Evolutionary conservation across 257 asterid species (phyloP), one percentile per base, ranked within the genome.

Genomic region (Jaltomata sinuosa): DNA sequence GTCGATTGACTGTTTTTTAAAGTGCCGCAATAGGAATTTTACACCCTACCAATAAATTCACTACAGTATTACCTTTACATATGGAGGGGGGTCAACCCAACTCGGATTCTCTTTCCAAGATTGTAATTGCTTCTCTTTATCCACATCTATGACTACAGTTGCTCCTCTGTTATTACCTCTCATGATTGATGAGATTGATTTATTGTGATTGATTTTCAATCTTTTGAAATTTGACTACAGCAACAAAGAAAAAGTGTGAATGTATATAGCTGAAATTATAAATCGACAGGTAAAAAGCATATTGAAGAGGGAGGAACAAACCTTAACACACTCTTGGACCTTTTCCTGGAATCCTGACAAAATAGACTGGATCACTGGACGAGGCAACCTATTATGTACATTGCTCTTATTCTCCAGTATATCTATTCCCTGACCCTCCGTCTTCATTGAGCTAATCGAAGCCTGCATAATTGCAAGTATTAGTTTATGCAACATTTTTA

Each of bases 41-140:
- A 18, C 61, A 47, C 8, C 18, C 42, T 8, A 76, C 61, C 0
- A 76, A 76, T 9, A 76, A 76, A 15, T 76, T 49, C 40, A 45
- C 9, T 8, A 16, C 0, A 6, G 6, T 69, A 11, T 88, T 52
- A 94, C 99, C 97, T 93, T 88, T 80, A 96, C 89, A 80, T 83
- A 74, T 18, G 98, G 92, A 69, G 95, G 91, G 84, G 87, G 89
- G 76, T 93, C 94, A 27, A 71, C 84, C 98, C 98, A 96, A 34
- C 22, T 80, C 34, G 97, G 98, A 82, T 93, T 93, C 76, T 92
- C 92, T 91, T 83, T 93, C 99, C 98, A 96, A 54, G 95, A 91
- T 76, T 84, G 84, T 86, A 96, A 59, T 85, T 94, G 99, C 89
- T 88, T 90, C 88, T 89, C 95, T 81, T 89, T 90, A 76, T 87